phyloP scores from a whole-genome alignment of 768 basidiomycete genomes.

The Pleurotus sapidus region DNA sequence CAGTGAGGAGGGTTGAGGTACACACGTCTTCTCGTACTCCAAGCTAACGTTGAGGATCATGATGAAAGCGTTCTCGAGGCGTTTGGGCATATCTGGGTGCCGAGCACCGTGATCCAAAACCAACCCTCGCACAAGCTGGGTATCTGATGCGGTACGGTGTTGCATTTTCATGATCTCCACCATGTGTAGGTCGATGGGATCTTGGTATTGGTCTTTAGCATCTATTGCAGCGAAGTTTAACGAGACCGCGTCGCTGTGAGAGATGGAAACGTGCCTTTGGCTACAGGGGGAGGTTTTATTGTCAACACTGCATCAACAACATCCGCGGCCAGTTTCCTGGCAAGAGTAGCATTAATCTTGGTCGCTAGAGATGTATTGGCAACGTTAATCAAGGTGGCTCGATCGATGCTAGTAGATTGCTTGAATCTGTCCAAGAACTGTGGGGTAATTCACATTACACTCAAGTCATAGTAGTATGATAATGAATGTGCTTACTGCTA shows the following conservation, averaged over 20 bases:
- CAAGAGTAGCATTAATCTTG: conserved; percentile 80
- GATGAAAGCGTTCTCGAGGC: conserved; percentile 94
- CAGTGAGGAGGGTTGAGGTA: conserved; percentile 17
- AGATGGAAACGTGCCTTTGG: conserved; percentile 43
- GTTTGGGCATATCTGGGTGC: conserved; percentile 99
- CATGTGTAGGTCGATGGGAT: conserved; percentile 99
- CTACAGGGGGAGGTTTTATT: conserved; percentile 69
- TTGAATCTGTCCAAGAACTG: conserved; percentile 95
- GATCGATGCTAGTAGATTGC: conserved; percentile 72
- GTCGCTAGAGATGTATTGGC: conserved; percentile 95
- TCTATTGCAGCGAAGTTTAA: conserved; percentile 30
- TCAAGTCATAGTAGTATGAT: not conserved
- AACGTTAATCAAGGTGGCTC: conserved; percentile 88
- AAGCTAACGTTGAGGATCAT: conserved; percentile 95
- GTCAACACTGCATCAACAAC: conserved; percentile 94
- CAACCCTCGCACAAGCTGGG: conserved; percentile 90
- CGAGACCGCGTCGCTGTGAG: conserved; percentile 1
- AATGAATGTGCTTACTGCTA: conserved; percentile 53
- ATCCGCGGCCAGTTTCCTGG: conserved; percentile 85
- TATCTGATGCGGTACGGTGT: conserved; percentile 96
- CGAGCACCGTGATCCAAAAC: conserved; percentile 97
- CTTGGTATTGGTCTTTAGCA: conserved; percentile 64
- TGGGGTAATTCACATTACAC: not conserved
- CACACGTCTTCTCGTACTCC: conserved; percentile 99
- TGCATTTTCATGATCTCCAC: conserved; percentile 99